Evolutionary conservation across 345 rosid species (phyloP).

Genomic region (Populus alba): DNA sequence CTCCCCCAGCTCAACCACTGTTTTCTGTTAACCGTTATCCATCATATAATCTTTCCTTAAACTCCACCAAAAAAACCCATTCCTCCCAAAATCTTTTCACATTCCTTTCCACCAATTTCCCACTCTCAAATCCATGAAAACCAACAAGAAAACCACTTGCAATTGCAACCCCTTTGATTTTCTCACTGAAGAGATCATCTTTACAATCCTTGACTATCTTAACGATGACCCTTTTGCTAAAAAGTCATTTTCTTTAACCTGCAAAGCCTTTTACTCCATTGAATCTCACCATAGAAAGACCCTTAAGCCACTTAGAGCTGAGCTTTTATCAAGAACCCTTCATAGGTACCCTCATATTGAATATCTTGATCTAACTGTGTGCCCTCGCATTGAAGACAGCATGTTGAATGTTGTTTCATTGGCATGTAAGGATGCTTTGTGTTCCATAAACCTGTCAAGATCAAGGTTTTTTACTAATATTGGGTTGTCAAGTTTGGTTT

Average conservation of each 20-base stretch:
- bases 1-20: neutral
- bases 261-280: constrained; percentile 43
- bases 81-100: neutral
- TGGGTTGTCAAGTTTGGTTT: constrained; percentile 42
- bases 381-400: constrained; percentile 49
- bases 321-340: constrained; percentile 48
- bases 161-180: constrained; percentile 37
- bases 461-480: constrained; percentile 41
- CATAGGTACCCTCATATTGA: constrained; percentile 41
- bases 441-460: constrained; percentile 51
- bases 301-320: constrained; percentile 55
- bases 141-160: neutral
- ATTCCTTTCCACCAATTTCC: no score
- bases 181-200: constrained; percentile 55
- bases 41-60: neutral
- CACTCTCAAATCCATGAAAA: constrained; percentile 9
- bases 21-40: constrained; percentile 20
- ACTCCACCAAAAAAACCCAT: neutral
- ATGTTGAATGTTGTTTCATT: constrained; percentile 31
- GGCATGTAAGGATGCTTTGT: constrained; percentile 25
- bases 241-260: constrained; percentile 54
- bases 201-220: constrained; percentile 50
- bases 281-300: constrained; percentile 51
- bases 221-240: constrained; percentile 41
- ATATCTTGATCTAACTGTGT: constrained; percentile 56